Evolutionary conservation across 2,329 filamentous ascomycete species (phyloP).

Genomic region (Fusarium anguioides): DNA sequence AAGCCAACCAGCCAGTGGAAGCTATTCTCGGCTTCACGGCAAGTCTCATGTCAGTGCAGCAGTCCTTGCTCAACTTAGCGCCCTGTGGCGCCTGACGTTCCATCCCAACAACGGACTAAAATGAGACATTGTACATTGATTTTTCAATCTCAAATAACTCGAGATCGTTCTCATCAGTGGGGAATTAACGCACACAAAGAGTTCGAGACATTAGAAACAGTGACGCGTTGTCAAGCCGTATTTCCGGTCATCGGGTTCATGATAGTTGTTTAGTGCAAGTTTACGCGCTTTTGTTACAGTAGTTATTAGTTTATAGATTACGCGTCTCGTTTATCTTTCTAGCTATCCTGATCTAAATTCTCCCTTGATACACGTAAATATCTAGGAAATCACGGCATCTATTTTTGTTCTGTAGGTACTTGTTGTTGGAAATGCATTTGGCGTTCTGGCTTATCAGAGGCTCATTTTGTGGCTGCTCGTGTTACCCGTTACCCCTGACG

Average conservation of each 20-base stretch:
- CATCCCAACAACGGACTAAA: neutral
- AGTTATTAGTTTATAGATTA: no score
- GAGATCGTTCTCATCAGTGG: neutral
- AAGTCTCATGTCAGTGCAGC: neutral
- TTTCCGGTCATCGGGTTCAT: conserved; percentile 12
- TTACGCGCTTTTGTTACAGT: conserved; percentile 12
- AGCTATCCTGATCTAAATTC: neutral
- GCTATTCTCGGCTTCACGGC: conserved; percentile 20
- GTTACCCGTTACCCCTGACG: conserved; percentile 29
- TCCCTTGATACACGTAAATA: conserved; percentile 21
- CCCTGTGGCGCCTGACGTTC: conserved; percentile 1
- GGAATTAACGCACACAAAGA: neutral
- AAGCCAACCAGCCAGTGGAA: neutral
- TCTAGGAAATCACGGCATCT: neutral
- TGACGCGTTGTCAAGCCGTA: conserved; percentile 22
- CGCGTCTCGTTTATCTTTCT: conserved; percentile 7
- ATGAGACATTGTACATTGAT: neutral
- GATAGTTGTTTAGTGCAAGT: conserved; percentile 6
- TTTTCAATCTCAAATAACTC: neutral
- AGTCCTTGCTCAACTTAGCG: conserved; percentile 4
- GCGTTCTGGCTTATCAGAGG: conserved; percentile 5
- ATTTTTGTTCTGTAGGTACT: neutral
- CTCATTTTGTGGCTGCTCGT: conserved; percentile 9
- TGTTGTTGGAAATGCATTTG: neutral
- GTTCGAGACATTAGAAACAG: neutral